Evolutionary conservation across 306 rosid genomes (phyloP).

Genomic region (Albizia julibrissin): DNA sequence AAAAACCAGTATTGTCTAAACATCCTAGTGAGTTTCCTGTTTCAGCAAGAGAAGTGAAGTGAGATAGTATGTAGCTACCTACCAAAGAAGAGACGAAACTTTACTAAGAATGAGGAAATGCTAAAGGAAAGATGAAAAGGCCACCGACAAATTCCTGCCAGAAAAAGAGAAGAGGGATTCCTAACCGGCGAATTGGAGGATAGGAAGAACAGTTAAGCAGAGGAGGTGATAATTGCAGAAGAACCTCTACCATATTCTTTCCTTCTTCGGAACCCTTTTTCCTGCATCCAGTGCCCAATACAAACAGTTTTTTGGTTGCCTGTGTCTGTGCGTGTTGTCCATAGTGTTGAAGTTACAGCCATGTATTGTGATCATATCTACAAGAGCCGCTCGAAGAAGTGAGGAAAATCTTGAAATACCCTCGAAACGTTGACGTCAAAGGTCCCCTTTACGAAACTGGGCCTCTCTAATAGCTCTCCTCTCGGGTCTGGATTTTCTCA

Average conservation of each 20-base stretch:
- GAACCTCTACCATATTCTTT: conserved; percentile 61
- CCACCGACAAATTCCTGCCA: background rate
- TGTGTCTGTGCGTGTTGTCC: background rate
- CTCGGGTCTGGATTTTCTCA: no score
- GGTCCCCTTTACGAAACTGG: conserved; percentile 15
- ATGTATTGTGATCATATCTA: background rate
- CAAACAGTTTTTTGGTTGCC: background rate
- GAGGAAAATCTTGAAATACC: conserved; percentile 24
- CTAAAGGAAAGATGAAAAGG: background rate
- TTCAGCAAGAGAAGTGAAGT: conserved; percentile 1
- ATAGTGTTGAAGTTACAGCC: background rate
- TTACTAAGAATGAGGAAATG: background rate
- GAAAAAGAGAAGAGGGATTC: background rate
- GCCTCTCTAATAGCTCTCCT: background rate
- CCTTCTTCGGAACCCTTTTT: background rate
- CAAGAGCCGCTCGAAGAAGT: background rate
- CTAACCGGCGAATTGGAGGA: conserved; percentile 54
- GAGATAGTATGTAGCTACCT: background rate
- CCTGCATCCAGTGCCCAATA: background rate
- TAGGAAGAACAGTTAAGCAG: conserved; percentile 44
- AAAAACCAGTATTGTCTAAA: background rate
- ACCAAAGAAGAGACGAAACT: background rate
- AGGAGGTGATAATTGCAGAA: conserved; percentile 50
- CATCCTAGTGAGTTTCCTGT: background rate
- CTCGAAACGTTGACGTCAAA: conserved; percentile 36